Percentiles rank a stretch among this genome's conserved stretches.
phyloP scores from a whole-genome alignment of 352 stramenopile genomes.

The Pythium brassicae region DNA sequence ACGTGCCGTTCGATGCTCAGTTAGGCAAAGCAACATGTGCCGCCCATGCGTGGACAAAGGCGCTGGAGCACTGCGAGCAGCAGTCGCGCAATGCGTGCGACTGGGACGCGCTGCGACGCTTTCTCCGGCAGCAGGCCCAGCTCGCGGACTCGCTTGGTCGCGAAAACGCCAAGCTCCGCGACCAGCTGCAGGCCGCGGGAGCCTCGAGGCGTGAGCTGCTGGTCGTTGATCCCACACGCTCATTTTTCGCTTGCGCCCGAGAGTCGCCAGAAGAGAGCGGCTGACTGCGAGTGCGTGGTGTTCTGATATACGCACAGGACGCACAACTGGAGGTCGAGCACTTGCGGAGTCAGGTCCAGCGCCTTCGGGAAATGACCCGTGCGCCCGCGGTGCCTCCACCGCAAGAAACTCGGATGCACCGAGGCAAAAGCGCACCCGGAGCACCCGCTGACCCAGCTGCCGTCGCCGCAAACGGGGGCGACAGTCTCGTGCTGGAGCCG shows the following conservation, averaged over 20 bases:
- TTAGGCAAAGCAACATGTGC: neutral
- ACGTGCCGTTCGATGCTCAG: neutral
- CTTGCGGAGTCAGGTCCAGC: neutral
- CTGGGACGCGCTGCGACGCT: constrained; percentile 3
- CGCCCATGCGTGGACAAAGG: neutral
- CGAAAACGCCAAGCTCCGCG: constrained; percentile 23
- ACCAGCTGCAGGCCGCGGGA: constrained; percentile 14
- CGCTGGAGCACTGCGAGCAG: neutral
- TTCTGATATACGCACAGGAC: constrained; percentile 2
- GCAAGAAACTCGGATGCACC: neutral
- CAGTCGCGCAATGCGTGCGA: neutral
- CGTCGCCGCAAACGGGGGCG: neutral
- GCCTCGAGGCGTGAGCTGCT: constrained; percentile 16
- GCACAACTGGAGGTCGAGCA: constrained; percentile 9
- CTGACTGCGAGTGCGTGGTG: neutral
- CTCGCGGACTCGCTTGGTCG: constrained; percentile 12
- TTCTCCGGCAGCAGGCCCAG: constrained; percentile 15
- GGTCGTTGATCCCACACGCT: neutral
- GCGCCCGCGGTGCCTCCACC: neutral
- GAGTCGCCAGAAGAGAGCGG: neutral
- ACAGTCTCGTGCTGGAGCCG: constrained; percentile 7
- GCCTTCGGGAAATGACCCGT: neutral
- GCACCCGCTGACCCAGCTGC: too few relatives aligned
- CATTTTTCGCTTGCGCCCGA: too few relatives aligned
- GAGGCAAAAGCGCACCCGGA: neutral